A percentile compares a stretch with the other conserved stretches of the same genome.
Conservation (phyloP, 768 basidiomycete genomes). For the Leccinum arenicola region DNA sequence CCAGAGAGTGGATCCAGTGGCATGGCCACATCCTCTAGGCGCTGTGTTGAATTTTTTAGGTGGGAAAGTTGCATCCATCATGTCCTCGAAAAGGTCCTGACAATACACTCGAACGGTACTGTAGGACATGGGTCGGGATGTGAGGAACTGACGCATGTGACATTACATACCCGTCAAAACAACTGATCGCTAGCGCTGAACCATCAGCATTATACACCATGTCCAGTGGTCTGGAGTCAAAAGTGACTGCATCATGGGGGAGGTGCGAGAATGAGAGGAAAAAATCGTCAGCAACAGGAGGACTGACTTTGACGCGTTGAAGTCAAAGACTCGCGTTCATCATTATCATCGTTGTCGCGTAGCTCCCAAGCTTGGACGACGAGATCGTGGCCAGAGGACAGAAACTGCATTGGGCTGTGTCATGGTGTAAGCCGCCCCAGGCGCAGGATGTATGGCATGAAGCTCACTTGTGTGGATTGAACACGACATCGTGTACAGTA, state of each 20-base stretch:
- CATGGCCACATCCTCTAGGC: conserved; percentile 21
- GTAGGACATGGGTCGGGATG: neutral
- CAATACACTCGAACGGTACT: conserved; percentile 25
- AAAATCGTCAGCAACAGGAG: neutral
- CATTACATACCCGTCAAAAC: conserved; percentile 27
- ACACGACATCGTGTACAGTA: conserved; percentile 53
- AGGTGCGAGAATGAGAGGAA: conserved; percentile 2
- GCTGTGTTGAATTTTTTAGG: conserved; percentile 16
- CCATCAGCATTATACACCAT: conserved; percentile 44
- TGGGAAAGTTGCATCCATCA: conserved; percentile 12
- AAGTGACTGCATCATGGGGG: conserved; percentile 17
- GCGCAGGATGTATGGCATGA: neutral
- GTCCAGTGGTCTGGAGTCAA: conserved; percentile 37
- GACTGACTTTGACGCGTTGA: conserved; percentile 19
- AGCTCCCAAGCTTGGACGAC: conserved; percentile 42
- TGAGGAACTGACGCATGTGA: neutral
- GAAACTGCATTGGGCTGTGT: conserved; percentile 37
- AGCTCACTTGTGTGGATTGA: conserved; percentile 47
- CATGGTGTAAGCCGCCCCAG: conserved; percentile 4
- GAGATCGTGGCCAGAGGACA: conserved; percentile 49
- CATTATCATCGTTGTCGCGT: conserved; percentile 20
- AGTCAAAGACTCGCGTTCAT: conserved; percentile 9
- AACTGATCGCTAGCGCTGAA: conserved; percentile 37
- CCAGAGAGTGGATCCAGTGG: conserved; percentile 52
- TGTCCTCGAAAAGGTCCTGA: conserved; percentile 24